Base-by-base conservation (phyloP, 2,329 filamentous ascomycete species). In the Phyllosticta citrichinensis region DNA sequence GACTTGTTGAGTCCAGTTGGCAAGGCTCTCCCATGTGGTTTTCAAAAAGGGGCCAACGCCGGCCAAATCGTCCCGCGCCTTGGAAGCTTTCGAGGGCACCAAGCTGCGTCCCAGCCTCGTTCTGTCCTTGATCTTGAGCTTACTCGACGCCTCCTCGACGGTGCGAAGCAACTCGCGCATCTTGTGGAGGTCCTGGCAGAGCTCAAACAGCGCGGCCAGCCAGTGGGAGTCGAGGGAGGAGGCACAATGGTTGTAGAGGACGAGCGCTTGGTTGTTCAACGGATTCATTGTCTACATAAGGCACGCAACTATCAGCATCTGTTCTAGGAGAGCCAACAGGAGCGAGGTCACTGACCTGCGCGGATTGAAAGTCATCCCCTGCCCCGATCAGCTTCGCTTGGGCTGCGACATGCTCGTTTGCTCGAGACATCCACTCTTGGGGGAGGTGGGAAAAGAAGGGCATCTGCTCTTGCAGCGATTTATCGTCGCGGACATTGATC, bases 211-310 rank as follows among this genome's bases (percentile, higher is more conserved):
- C 12, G 35, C 51, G 50, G 55, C 60, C n/a, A 62, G 60, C 60
- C 56, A 55, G 60, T 58, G 50, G 1, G 55, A 9, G 25, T 57
- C 24, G 19, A 8, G 12, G 6, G 22, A 30, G 22, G 47, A 9
- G n/a, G 51, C 55, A 57, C 19, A 12, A 10, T 56, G 56, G 30
- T 63, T 70, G 24, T 60, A 62, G 30, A 70, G 70, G 24, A 78
- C 65, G 40, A 74, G 70, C 25, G 76, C 66, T 63, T 77, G 74
- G 63, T 80, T 80, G 67, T 72, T 74, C 60, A 80, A 69, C 62
- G 77, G 76, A 68, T 80, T 75, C 62, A 78, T 70, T 51, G 78
- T 69, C 67, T 71, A 69, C 63, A 66, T 68, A 62, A 52, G 19
- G 51, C 12, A 35, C 14, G 47, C 51, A 54, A 57, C 60, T 24